Evolutionary conservation across 768 basidiomycete genomes (phyloP).

Genomic region (Trametes gibbosa): DNA sequence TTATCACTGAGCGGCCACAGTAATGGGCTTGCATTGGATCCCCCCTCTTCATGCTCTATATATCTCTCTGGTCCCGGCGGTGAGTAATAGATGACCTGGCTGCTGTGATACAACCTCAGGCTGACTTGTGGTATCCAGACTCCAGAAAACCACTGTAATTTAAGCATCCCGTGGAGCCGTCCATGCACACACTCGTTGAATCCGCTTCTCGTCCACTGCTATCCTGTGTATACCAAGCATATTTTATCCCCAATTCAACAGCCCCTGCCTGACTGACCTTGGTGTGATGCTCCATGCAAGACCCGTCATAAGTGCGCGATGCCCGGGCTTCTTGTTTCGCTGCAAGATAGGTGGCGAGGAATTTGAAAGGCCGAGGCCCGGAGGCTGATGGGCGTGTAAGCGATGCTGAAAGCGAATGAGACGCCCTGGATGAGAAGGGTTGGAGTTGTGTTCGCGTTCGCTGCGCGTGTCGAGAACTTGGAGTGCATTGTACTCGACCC

Average conservation of each 20-base stretch:
- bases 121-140: neutral
- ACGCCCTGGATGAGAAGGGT: constrained; percentile 1
- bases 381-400: constrained; percentile 10
- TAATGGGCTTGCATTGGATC: neutral
- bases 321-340: neutral
- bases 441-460: neutral
- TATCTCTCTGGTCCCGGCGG: constrained; percentile 7
- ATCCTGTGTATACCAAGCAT: constrained; percentile 13
- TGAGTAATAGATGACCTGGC: neutral
- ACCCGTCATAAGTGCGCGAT: neutral
- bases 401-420: constrained; percentile 9
- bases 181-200: constrained; percentile 9
- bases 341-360: neutral
- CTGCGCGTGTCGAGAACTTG: constrained; percentile 1
- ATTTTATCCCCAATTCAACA: neutral
- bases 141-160: neutral
- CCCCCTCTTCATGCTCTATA: neutral
- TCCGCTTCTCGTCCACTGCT: neutral
- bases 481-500: constrained; percentile 7
- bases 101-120: neutral
- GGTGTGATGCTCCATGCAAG: neutral
- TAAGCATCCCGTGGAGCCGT: constrained; percentile 4
- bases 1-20: constrained; percentile 15
- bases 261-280: too few relatives aligned
- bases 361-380: neutral